These are phyloP conservation scores for Didymella lethalis DNA, from an alignment of 2,329 filamentous ascomycete genomes.

Conservation along the genomic window DNA sequence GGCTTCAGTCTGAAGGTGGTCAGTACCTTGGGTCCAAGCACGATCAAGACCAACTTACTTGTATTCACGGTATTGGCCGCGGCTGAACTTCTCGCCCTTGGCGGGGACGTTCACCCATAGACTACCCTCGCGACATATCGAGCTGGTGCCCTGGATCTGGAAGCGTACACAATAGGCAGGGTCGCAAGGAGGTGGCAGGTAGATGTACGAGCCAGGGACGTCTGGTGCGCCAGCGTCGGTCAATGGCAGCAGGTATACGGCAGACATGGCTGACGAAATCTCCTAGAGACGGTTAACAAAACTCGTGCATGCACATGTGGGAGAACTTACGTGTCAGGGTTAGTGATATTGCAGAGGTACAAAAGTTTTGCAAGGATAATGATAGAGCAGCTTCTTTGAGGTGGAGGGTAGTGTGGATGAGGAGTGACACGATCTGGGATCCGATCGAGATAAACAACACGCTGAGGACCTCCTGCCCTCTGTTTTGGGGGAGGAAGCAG, in stretches of 20 bases:
- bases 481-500: conserved; percentile 26
- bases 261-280: conserved; percentile 34
- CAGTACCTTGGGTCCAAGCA: not conserved
- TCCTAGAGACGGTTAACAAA: conserved; percentile 2
- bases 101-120: conserved; percentile 96
- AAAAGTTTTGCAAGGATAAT: conserved; percentile 19
- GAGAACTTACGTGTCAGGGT: not conserved
- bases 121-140: conserved; percentile 92
- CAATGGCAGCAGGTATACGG: conserved; percentile 85
- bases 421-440: conserved; percentile 11
- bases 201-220: conserved; percentile 88
- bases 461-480: conserved; percentile 31
- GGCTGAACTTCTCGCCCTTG: conserved; percentile 75
- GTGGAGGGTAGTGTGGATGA: conserved; percentile 12
- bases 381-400: conserved; percentile 21
- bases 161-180: conserved; percentile 81
- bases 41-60: conserved; percentile 68
- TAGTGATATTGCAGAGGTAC: conserved; percentile 26
- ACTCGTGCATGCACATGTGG: not conserved
- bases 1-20: conserved; percentile 73
- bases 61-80: conserved; percentile 83
- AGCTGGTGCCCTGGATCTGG: conserved; percentile 91
- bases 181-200: conserved; percentile 80
- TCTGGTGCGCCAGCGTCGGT: conserved; percentile 93
- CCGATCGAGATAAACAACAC: conserved; percentile 17